A percentile compares a stretch with the other conserved stretches of the same genome.
Evolutionary conservation across 2,329 filamentous ascomycete species (phyloP).

Genomic region (Alternaria gansuensis): DNA sequence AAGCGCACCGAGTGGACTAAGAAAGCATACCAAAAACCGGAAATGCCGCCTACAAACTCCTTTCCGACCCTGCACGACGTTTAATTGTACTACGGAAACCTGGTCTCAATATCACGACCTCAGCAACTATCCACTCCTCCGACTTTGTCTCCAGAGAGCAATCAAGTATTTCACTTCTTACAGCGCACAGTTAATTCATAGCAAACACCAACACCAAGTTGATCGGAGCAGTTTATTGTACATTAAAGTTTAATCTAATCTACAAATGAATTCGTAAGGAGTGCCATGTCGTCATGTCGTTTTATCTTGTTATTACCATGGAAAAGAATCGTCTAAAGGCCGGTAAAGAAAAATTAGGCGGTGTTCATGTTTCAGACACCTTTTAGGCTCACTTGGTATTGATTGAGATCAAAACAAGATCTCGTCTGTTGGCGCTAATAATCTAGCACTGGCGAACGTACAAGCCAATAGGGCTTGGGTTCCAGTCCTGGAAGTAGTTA

Average conservation of each 20-base stretch:
- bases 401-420: background rate
- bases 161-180: too few relatives aligned
- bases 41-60: too few relatives aligned
- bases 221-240: background rate
- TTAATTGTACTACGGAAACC: too few relatives aligned
- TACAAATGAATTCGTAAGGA: slow-evolving; percentile 7
- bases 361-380: background rate
- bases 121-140: too few relatives aligned
- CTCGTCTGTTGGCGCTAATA: background rate
- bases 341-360: background rate
- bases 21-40: too few relatives aligned
- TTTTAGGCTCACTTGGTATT: slow-evolving; percentile 7
- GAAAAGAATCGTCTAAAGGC: background rate
- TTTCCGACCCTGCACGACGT: too few relatives aligned
- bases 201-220: fast-evolving
- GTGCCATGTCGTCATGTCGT: slow-evolving; percentile 8
- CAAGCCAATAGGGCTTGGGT: slow-evolving; percentile 57
- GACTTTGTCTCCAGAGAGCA: too few relatives aligned
- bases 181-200: background rate
- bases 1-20: too few relatives aligned
- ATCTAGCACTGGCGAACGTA: slow-evolving; percentile 43
- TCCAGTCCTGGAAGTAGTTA: slow-evolving; percentile 72
- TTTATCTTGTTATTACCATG: background rate
- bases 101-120: too few relatives aligned
- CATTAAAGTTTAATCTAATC: background rate